Evolutionary conservation across 2,329 filamentous ascomycete species (phyloP).

Genomic region (Fusarium sp.): DNA sequence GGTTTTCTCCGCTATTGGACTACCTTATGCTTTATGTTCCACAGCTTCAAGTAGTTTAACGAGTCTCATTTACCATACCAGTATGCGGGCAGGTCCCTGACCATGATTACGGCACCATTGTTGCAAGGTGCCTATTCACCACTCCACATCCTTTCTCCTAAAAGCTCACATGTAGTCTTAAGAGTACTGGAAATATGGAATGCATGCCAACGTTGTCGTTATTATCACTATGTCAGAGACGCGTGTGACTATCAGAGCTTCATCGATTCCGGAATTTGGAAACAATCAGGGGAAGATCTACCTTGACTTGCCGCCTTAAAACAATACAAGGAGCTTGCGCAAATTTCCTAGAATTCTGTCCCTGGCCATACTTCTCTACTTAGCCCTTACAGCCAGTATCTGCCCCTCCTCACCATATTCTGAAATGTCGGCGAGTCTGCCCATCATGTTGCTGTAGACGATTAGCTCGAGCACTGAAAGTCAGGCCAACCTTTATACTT

Average conservation of each 20-base stretch:
- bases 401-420: conserved; percentile 45
- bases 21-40: too few species aligned
- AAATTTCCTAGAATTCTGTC: conserved; percentile 7
- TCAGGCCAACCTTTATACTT: conserved; percentile 17
- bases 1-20: too few species aligned
- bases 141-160: background rate
- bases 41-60: too few species aligned
- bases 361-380: background rate
- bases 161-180: background rate
- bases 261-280: background rate
- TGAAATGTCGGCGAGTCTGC: conserved; percentile 47
- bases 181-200: conserved; percentile 16
- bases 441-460: conserved; percentile 43
- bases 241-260: background rate
- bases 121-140: too few species aligned
- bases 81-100: too few species aligned
- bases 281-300: background rate
- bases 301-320: background rate
- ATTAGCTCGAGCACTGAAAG: conserved; percentile 30
- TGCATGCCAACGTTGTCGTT: background rate
- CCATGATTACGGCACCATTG: too few species aligned
- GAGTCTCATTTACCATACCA: too few species aligned
- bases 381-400: conserved; percentile 31
- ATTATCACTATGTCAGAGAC: background rate
- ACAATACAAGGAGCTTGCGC: background rate